Evolutionary conservation across 805 yeast species (phyloP).

Genomic region (Candida michaelii): DNA sequence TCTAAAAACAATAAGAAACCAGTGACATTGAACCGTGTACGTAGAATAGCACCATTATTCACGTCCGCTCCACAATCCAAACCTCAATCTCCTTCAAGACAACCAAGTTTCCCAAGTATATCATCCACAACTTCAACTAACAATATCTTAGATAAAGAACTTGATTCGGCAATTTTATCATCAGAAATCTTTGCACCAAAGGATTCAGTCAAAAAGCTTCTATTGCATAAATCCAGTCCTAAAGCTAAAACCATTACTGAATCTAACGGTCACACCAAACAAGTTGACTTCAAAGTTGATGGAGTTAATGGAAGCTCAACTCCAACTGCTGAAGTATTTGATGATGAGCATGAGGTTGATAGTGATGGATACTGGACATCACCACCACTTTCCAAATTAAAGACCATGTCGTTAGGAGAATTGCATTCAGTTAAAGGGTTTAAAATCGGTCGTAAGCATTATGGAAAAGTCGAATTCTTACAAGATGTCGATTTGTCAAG

Average conservation of each 20-base stretch:
- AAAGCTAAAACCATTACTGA: background rate
- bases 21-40: slow-evolving; percentile 58
- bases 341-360: slow-evolving; percentile 37
- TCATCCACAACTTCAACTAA: slow-evolving; percentile 15
- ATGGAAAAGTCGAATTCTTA: slow-evolving; percentile 74
- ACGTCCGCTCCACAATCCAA: too few species aligned
- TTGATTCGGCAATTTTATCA: slow-evolving; percentile 67
- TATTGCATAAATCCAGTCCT: slow-evolving; percentile 45
- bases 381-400: slow-evolving; percentile 69
- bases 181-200: slow-evolving; percentile 73
- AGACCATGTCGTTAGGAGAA: slow-evolving; percentile 58
- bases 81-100: background rate
- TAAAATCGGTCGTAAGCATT: slow-evolving; percentile 74
- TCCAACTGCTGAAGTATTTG: slow-evolving; percentile 15
- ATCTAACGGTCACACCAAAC: slow-evolving; percentile 15
- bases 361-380: slow-evolving; percentile 85
- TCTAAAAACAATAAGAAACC: slow-evolving; percentile 48
- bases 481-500: slow-evolving; percentile 82
- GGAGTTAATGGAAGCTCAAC: slow-evolving; percentile 12
- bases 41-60: slow-evolving; percentile 60
- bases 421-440: slow-evolving; percentile 63
- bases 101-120: slow-evolving; percentile 1
- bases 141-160: slow-evolving; percentile 37
- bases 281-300: slow-evolving; percentile 18
- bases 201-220: slow-evolving; percentile 50